These are phyloP conservation scores for Monosporozyma aerobia DNA, from an alignment of 805 yeast genomes.

Conservation along the genomic window DNA sequence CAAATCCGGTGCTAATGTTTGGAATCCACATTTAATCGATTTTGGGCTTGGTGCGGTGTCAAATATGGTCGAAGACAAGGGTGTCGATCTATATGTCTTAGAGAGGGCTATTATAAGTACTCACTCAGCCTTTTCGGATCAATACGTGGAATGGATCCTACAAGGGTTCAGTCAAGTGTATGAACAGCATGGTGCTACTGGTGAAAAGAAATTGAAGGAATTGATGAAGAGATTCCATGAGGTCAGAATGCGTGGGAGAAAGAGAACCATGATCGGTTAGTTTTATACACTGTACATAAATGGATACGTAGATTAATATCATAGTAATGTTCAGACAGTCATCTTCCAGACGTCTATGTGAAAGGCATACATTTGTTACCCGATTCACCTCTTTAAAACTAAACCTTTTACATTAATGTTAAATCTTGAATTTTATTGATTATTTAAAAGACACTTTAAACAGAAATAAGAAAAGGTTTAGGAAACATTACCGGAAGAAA, in stretches of 20 bases:
- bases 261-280: conserved; percentile 86
- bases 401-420: neutral
- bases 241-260: conserved; percentile 86
- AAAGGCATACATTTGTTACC: neutral
- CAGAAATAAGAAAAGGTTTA: neutral
- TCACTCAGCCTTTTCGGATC: conserved; percentile 63
- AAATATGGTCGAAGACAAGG: conserved; percentile 76
- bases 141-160: conserved; percentile 61
- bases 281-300: neutral
- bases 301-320: neutral
- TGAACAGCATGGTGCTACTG: conserved; percentile 24
- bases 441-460: neutral
- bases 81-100: conserved; percentile 91
- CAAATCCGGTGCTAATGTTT: conserved; percentile 14
- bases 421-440: neutral
- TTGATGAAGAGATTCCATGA: conserved; percentile 61
- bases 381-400: neutral
- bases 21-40: conserved; percentile 65
- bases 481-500: neutral
- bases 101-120: conserved; percentile 89
- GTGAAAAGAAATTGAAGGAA: conserved; percentile 39
- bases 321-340: neutral
- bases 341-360: neutral
- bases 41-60: conserved; percentile 83
- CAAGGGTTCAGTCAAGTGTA: conserved; percentile 52